Evolutionary conservation across 345 rosid species (phyloP), one percentile per base, ranked within the genome.

Genomic region (Syzygium jambos): DNA sequence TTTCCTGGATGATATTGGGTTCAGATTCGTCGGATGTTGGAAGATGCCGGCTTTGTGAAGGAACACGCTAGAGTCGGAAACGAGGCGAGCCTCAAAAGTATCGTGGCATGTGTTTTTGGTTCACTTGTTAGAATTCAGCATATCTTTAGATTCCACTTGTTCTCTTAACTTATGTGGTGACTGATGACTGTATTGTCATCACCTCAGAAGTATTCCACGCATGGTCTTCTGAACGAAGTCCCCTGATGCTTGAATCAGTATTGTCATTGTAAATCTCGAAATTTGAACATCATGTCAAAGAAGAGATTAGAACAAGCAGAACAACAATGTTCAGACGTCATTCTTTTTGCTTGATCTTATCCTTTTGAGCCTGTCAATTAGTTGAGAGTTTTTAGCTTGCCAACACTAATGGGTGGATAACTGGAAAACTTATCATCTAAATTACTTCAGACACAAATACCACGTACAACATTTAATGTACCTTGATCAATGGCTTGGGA

Each of bases 21-120:
- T 84, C 92, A 96, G 98, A 91, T 95, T 88, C 93, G 91, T 89
- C 91, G 89, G 87, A 94, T 95, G 87, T 94, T 96, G 94, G 94
- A 92, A 90, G 96, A 95, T 88, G 94, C 94, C 59, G 90, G 90
- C 85, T 84, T 94, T 1, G 95, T 93, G 83, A 94, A 93, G 90
- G 96, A 94, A 90, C 94, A 91, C 52, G 94, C 95, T 86, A 88
- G 90, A 87, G 95, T 94, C 82, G 92, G 95, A 88, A 92, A 90
- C 86, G 95, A 93, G 98, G 97, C 93, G 68, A 89, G 87, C 41
- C 29, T 43, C 49, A 23, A 27, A 73, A 73, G 49, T 21, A 38
- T 19, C 82, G 11, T 4, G 82, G 49, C 23, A 73, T 34, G 19
- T 19, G 49, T 34, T 73, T 73, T 73, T 49, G 4, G 2, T 73